These are phyloP conservation scores for Zasmidium citrigriseum DNA, from an alignment of 2,329 filamentous ascomycete genomes.

Conservation along the genomic window DNA sequence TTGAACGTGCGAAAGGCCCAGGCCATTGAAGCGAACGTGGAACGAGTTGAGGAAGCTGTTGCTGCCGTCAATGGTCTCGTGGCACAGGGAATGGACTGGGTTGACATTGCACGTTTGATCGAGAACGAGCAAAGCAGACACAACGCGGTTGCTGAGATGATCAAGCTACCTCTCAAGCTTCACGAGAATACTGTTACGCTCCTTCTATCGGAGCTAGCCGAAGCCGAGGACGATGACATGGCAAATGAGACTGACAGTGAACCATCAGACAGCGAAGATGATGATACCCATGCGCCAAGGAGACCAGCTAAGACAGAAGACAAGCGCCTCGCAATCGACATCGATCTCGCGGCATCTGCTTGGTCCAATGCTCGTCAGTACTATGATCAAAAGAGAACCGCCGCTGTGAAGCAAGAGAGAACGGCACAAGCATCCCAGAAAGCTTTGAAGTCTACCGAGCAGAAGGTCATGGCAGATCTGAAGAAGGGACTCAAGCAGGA, in stretches of 20 bases:
- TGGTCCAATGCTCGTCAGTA: slow-evolving; percentile 92
- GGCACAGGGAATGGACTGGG: slow-evolving; percentile 95
- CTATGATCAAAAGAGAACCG: slow-evolving; percentile 83
- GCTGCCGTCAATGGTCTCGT: slow-evolving; percentile 92
- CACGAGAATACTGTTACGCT: slow-evolving; percentile 88
- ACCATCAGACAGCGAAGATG: slow-evolving; percentile 61
- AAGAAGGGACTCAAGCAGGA: slow-evolving; percentile 90
- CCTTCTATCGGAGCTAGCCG: slow-evolving; percentile 69
- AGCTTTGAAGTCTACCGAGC: slow-evolving; percentile 85
- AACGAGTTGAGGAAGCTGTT: slow-evolving; percentile 88
- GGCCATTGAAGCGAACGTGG: slow-evolving; percentile 86
- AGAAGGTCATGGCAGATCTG: slow-evolving; percentile 82
- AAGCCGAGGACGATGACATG: slow-evolving; percentile 59
- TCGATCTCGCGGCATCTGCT: slow-evolving; percentile 77
- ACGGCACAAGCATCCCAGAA: slow-evolving; percentile 78
- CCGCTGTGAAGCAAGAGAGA: slow-evolving; percentile 83
- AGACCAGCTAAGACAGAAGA: slow-evolving; percentile 34
- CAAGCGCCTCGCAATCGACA: slow-evolving; percentile 69
- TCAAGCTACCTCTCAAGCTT: slow-evolving; percentile 83
- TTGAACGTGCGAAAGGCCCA: slow-evolving; percentile 85
- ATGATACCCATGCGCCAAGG: slow-evolving; percentile 46
- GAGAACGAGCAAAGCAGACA: slow-evolving; percentile 78
- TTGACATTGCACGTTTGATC: slow-evolving; percentile 83
- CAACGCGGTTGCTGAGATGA: slow-evolving; percentile 84
- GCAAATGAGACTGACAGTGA: slow-evolving; percentile 67